Base-by-base conservation (phyloP, 2,329 filamentous ascomycete genomes). In the Fusarium sp. region DNA sequence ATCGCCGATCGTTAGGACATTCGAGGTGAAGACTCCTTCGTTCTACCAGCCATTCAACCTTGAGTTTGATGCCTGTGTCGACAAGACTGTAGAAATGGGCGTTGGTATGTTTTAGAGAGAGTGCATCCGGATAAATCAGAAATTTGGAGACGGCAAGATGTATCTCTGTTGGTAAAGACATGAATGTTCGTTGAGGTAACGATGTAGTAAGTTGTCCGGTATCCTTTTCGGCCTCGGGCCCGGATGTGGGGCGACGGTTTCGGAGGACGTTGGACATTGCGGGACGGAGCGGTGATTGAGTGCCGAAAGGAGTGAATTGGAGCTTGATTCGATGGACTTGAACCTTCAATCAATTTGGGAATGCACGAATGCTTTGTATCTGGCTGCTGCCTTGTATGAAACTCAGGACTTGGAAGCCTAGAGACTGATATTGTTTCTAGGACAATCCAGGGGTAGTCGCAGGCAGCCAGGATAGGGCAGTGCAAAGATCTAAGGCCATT, bases 1-100 rank as follows among this genome's bases (percentile, higher is more conserved):
- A 89, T 14, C 81, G 78, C 53, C 77, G 77, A 64, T 87, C 80
- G 55, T 86, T 88, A 6, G 89, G 90, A 68, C 89, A 90, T 67
- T 91, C 86, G 10, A 92, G 83, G 58, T 90, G 87, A 34, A 88
- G 80, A 44, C 80, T 83, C 19, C 88, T 83, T 14, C 90, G 84
- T 68, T 90, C 83, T 59, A 92, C 81, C 6, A 92, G 81, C 90
- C 90, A 93, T 57, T 86, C 84, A 14, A 92, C 84, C 74, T 92
- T 91, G 43, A 91, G 80, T 26, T 82, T 76, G 28, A 92, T 80
- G 34, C 88, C 88, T 1, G 90, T 92, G 74, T 89, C 83, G 62
- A 92, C 88, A 3, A 91, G 77, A 46, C 76, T 71, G 78, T 88
- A 89, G 75, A 92, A 89, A 72, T 90, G 83, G 58, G 83, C 83